Evolutionary conservation across 2,329 filamentous ascomycete species (phyloP).

Genomic region (Fonsecaea nubica): DNA sequence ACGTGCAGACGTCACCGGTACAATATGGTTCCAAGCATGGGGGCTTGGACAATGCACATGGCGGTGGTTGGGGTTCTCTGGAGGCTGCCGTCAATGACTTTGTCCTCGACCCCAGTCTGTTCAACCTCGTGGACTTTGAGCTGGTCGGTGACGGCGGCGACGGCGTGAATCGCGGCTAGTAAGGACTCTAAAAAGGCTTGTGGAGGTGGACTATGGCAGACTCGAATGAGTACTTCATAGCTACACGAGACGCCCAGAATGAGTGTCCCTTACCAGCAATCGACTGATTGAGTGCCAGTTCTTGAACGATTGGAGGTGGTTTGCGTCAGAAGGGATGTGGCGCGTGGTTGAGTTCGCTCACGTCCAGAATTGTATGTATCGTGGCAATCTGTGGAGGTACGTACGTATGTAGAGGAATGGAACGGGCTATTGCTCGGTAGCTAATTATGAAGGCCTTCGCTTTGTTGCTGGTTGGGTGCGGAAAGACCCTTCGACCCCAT

Average conservation of each 20-base stretch:
- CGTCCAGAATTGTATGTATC: too few species aligned
- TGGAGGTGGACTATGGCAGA: neutral
- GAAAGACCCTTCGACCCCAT: neutral
- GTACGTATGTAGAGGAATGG: too few species aligned
- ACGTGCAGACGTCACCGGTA: neutral
- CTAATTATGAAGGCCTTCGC: too few species aligned
- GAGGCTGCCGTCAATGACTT: constrained; percentile 16
- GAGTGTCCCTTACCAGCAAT: too few species aligned
- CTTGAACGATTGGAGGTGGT: too few species aligned
- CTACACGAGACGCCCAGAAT: too few species aligned
- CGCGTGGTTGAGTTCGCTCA: too few species aligned
- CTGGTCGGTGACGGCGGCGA: constrained; percentile 1
- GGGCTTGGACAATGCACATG: neutral
- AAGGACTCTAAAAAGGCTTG: neutral
- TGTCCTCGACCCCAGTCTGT: constrained; percentile 12
- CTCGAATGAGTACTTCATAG: too few species aligned
- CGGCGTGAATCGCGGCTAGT: neutral
- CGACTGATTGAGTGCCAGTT: too few species aligned
- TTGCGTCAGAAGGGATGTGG: too few species aligned
- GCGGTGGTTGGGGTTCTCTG: constrained; percentile 9
- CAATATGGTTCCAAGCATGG: neutral
- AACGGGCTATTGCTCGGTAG: too few species aligned
- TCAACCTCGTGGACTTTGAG: constrained; percentile 9
- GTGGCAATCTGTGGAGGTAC: too few species aligned
- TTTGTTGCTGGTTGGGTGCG: neutral